Evolutionary conservation across 306 rosid genomes (phyloP).

Genomic region (Luffa aegyptiaca): DNA sequence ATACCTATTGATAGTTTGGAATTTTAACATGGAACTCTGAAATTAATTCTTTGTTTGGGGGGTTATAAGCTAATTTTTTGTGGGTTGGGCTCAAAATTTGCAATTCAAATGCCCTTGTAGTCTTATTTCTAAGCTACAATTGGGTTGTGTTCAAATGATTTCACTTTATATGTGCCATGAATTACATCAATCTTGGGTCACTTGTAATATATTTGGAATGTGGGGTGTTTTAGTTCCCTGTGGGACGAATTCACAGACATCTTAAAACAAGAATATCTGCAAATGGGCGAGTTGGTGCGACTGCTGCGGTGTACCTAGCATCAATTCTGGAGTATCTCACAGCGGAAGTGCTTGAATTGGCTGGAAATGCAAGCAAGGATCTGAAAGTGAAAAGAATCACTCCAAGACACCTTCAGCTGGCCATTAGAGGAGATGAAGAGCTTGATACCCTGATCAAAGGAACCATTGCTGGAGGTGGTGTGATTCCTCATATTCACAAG

Average conservation of each 20-base stretch:
- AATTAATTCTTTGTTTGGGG: background rate
- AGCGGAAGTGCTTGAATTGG: conserved; percentile 89
- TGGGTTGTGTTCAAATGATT: background rate
- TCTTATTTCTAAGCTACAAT: background rate
- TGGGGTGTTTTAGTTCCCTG: conserved; percentile 57
- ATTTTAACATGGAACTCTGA: background rate
- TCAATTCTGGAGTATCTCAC: conserved; percentile 93
- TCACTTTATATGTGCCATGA: background rate
- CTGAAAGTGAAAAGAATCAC: conserved; percentile 95
- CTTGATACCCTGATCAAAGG: conserved; percentile 93
- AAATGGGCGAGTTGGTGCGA: conserved; percentile 91
- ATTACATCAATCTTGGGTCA: background rate
- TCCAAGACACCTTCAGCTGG: conserved; percentile 92
- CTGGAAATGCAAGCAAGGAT: conserved; percentile 96
- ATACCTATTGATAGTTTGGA: background rate
- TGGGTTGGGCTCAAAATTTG: background rate
- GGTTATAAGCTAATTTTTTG: background rate
- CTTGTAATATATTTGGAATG: background rate
- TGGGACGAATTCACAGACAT: conserved; percentile 92
- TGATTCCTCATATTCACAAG: conserved; percentile 95
- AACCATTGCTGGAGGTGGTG: conserved; percentile 98
- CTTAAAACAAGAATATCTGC: conserved; percentile 68
- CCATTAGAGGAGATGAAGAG: conserved; percentile 95
- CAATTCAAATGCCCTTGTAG: background rate
- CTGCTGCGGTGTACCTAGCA: conserved; percentile 91